phyloP scores from a whole-genome alignment of 371 early-diverging fungal species.

The Rhizopus sp. region DNA sequence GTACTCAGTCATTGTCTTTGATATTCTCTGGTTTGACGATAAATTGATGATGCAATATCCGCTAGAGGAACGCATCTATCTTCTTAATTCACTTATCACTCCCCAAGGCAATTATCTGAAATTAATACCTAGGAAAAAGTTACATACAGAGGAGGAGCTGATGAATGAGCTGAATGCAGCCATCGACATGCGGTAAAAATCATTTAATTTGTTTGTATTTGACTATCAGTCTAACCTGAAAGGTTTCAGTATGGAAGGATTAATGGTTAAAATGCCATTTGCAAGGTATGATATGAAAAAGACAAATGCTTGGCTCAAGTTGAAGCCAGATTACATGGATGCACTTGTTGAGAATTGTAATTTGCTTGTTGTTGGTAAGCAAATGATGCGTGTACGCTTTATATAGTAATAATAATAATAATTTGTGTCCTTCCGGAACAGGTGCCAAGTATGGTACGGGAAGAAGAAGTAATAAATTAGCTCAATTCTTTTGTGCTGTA shows the following conservation, averaged over 20 bases:
- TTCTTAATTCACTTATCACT: conserved; percentile 53
- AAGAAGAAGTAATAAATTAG: conserved; percentile 57
- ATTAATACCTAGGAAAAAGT: conserved; percentile 53
- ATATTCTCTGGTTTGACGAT: conserved; percentile 68
- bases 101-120: conserved; percentile 52
- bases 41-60: conserved; percentile 56
- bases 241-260: conserved; percentile 51
- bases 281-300: conserved; percentile 57
- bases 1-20: conserved; percentile 65
- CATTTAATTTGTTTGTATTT: neutral
- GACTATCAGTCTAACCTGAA: neutral
- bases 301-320: conserved; percentile 70
- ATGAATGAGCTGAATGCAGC: conserved; percentile 59
- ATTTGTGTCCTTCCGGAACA: neutral
- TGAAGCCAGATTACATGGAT: conserved; percentile 79
- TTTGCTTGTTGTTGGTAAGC: conserved; percentile 68
- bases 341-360: conserved; percentile 69
- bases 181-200: conserved; percentile 47
- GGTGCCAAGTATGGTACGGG: conserved; percentile 69
- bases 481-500: conserved; percentile 71
- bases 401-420: neutral
- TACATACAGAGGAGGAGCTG: conserved; percentile 59
- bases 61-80: conserved; percentile 49
- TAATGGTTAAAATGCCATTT: conserved; percentile 71
- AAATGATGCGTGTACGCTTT: conserved; percentile 8